Conservation (phyloP, 768 basidiomycete genomes). For the Tulasnella sp. region DNA sequence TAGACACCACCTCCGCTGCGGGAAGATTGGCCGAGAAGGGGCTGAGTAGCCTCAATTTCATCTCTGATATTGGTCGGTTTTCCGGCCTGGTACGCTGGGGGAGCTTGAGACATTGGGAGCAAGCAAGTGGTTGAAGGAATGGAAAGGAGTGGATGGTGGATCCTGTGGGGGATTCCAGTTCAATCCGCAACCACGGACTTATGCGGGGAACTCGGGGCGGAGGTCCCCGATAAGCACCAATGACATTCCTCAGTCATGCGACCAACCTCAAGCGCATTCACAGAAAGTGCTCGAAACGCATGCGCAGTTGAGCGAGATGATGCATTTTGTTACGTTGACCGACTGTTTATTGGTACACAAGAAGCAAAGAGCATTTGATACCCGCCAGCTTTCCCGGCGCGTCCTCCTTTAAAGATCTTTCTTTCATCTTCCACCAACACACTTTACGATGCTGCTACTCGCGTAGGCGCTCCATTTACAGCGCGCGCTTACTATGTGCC, state of each 20-base stretch:
- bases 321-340: neutral
- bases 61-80: neutral
- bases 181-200: neutral
- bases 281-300: neutral
- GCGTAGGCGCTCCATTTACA: neutral
- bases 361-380: neutral
- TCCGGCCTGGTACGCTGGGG: neutral
- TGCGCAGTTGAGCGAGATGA: neutral
- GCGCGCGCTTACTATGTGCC: neutral
- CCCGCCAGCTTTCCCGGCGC: neutral
- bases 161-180: neutral
- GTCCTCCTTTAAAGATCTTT: neutral
- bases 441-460: neutral
- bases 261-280: neutral
- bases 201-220: neutral
- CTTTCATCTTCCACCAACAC: neutral
- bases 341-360: neutral
- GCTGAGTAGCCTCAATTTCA: slow-evolving; percentile 3
- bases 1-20: slow-evolving; percentile 25
- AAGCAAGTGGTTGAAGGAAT: slow-evolving; percentile 2
- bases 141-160: slow-evolving; percentile 5
- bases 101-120: neutral
- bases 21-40: slow-evolving; percentile 22
- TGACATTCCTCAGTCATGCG: neutral
- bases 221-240: neutral